These are phyloP conservation scores for Saccharomycopsis sp. DNA, from an alignment of 805 yeast genomes.

Conservation along the genomic window DNA sequence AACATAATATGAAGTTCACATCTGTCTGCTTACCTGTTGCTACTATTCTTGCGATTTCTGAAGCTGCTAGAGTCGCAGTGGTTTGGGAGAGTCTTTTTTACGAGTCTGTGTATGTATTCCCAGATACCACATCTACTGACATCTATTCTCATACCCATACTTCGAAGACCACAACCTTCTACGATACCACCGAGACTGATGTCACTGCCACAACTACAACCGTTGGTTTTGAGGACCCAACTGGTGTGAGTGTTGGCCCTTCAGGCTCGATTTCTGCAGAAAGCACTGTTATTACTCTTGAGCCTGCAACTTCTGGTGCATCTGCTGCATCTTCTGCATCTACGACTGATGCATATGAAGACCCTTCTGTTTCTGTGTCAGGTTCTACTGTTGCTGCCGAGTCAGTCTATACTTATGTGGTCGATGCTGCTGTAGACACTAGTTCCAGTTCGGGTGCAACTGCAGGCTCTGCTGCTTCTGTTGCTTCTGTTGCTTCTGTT, in stretches of 20 bases:
- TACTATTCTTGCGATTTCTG: background rate
- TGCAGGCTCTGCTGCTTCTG: constrained; percentile 22
- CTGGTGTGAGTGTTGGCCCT: background rate
- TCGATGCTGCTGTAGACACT: too few species aligned
- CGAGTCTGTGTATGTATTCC: background rate
- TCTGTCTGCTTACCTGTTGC: background rate
- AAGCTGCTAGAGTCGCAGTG: background rate
- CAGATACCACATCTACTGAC: background rate
- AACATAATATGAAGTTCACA: background rate
- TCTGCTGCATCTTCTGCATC: constrained; percentile 7
- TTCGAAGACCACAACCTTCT: background rate
- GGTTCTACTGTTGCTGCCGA: too few species aligned
- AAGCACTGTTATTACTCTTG: background rate
- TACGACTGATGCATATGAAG: too few species aligned
- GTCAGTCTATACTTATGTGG: too few species aligned
- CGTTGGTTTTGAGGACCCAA: background rate
- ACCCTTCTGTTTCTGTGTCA: too few species aligned
- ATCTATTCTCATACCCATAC: constrained; percentile 1
- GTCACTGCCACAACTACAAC: background rate
- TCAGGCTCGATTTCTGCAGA: background rate
- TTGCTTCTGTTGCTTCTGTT: constrained; percentile 23
- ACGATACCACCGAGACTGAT: background rate
- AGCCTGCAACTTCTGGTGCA: background rate
- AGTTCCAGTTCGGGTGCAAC: constrained; percentile 19
- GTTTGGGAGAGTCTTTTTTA: background rate